Percentiles rank a stretch among this genome's conserved stretches.
Evolutionary conservation across 2,329 filamentous ascomycete genomes (phyloP).

Genomic region (Penicillium sp.): DNA sequence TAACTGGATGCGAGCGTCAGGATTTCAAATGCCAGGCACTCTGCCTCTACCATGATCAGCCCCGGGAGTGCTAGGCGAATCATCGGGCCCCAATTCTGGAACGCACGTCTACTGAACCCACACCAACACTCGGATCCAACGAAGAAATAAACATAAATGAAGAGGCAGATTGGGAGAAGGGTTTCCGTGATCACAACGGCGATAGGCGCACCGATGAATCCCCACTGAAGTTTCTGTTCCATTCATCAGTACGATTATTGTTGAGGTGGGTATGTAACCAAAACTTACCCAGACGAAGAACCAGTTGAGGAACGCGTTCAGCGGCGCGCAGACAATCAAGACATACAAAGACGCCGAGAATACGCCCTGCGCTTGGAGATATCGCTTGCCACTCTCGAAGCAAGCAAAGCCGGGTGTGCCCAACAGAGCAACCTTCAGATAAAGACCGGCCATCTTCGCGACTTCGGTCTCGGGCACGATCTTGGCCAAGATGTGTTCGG

Average conservation of each 20-base stretch:
- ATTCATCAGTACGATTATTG: slow-evolving; percentile 1
- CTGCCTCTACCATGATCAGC: slow-evolving; percentile 90
- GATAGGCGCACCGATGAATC: slow-evolving; percentile 78
- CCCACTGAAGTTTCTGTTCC: slow-evolving; percentile 56
- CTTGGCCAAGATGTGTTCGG: slow-evolving; percentile 63
- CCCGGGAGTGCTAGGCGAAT: slow-evolving; percentile 84
- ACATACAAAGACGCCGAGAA: slow-evolving; percentile 83
- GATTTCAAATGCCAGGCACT: slow-evolving; percentile 91
- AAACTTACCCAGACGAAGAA: slow-evolving; percentile 69
- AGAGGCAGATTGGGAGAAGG: slow-evolving; percentile 70
- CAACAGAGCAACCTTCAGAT: slow-evolving; percentile 68
- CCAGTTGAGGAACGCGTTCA: slow-evolving; percentile 82
- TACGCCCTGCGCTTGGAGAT: slow-evolving; percentile 83
- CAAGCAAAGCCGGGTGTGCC: slow-evolving; percentile 75
- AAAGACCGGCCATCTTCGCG: slow-evolving; percentile 70
- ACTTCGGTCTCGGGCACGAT: slow-evolving; percentile 74
- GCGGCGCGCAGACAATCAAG: slow-evolving; percentile 76
- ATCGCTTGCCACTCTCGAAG: slow-evolving; percentile 82
- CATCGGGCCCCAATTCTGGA: slow-evolving; percentile 81
- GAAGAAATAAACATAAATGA: slow-evolving; percentile 72
- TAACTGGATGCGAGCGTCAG: slow-evolving; percentile 80
- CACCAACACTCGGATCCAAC: slow-evolving; percentile 78
- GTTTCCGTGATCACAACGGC: slow-evolving; percentile 76
- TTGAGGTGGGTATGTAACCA: slow-evolving; percentile 14
- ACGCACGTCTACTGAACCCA: slow-evolving; percentile 69